These are phyloP conservation scores for Nakazawaea wyomingensis DNA, from an alignment of 805 yeast genomes.

Conservation along the genomic window DNA sequence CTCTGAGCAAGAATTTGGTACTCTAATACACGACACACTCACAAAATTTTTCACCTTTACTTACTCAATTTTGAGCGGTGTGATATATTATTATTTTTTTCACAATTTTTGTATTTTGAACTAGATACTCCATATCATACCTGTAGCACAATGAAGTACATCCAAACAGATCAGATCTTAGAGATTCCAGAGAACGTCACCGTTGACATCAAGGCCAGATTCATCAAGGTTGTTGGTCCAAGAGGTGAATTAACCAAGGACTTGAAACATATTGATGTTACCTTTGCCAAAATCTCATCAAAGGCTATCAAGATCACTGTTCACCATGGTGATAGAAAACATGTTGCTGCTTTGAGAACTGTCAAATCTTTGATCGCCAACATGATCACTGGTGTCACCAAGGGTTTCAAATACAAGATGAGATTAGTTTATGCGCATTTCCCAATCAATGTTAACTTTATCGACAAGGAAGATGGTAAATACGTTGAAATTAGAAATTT, in stretches of 20 bases:
- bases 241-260: conserved; percentile 83
- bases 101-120: too few species aligned
- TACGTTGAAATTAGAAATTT: conserved; percentile 90
- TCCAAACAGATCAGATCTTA: conserved; percentile 79
- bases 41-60: too few species aligned
- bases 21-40: too few species aligned
- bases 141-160: conserved; percentile 76
- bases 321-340: conserved; percentile 95
- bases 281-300: conserved; percentile 67
- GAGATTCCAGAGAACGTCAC: conserved; percentile 83
- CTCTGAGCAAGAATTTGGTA: too few species aligned
- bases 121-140: too few species aligned
- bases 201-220: conserved; percentile 79
- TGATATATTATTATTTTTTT: too few species aligned
- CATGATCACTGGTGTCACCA: conserved; percentile 92
- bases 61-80: too few species aligned
- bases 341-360: conserved; percentile 93
- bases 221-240: conserved; percentile 82
- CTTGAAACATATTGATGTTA: conserved; percentile 82
- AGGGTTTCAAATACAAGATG: conserved; percentile 95
- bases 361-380: conserved; percentile 84
- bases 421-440: conserved; percentile 97
- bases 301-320: conserved; percentile 72
- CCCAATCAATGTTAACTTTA: conserved; percentile 90
- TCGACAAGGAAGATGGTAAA: conserved; percentile 63